Percentiles rank a stretch among this genome's conserved stretches.
Conservation (phyloP, 1,139 yeast species). For the Candida tropicalis region DNA sequence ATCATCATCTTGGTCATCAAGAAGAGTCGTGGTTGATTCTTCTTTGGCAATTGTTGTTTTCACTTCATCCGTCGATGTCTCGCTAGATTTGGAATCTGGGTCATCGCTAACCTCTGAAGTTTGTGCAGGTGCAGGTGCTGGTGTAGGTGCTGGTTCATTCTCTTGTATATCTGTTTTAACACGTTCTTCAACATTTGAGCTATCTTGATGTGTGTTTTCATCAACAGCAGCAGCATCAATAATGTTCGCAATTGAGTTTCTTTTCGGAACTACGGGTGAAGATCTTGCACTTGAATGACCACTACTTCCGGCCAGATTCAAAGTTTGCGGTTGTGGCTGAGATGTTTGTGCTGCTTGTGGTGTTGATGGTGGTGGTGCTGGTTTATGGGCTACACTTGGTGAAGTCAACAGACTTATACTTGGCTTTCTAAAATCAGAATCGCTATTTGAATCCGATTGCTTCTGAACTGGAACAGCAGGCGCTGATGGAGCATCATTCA, state of each 20-base stretch:
- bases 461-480: constrained; percentile 12
- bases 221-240: constrained; percentile 41
- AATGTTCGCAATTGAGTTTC: constrained; percentile 48
- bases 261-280: constrained; percentile 20
- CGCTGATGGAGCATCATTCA: constrained; percentile 25
- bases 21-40: constrained; percentile 1
- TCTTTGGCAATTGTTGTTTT: neutral
- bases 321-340: neutral
- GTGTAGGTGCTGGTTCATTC: neutral
- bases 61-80: neutral
- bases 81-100: neutral
- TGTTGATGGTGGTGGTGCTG: constrained; percentile 4
- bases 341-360: too few relatives aligned
- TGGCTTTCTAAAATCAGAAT: constrained; percentile 13
- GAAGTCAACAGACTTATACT: constrained; percentile 10
- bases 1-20: constrained; percentile 22
- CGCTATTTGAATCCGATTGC: constrained; percentile 3
- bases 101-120: neutral
- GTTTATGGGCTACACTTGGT: constrained; percentile 8
- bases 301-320: constrained; percentile 7
- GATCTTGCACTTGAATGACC: constrained; percentile 10
- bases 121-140: neutral
- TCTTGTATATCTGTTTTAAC: neutral
- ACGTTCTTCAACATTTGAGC: neutral
- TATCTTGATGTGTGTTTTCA: constrained; percentile 22